A percentile compares a stretch with the other conserved stretches of the same genome.
Evolutionary conservation across 106 monocot genomes (phyloP).

Genomic region (Apostasia shenzhenica): DNA sequence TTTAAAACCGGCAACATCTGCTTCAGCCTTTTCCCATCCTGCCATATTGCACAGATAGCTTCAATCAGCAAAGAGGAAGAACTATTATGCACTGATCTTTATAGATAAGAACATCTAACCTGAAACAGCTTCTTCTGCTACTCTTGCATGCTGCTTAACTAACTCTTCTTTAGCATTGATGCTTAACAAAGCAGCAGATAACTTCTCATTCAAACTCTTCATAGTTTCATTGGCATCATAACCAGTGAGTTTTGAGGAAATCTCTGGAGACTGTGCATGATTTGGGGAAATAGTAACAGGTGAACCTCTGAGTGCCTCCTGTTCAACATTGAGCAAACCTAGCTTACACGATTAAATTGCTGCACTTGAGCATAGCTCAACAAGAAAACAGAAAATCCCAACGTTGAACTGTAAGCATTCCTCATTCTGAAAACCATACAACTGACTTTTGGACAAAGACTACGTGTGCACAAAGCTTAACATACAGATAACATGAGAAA

Average conservation of each 20-base stretch:
- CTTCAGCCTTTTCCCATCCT: conserved; percentile 39
- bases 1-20: conserved; percentile 17
- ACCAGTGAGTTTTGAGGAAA: conserved; percentile 19
- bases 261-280: conserved; percentile 31
- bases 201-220: conserved; percentile 57
- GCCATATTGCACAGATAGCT: not conserved
- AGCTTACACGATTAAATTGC: not conserved
- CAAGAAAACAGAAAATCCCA: too few relatives aligned
- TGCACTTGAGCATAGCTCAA: too few relatives aligned
- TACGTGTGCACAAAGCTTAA: too few relatives aligned
- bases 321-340: conserved; percentile 1
- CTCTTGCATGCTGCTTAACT: conserved; percentile 71
- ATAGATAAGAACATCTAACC: conserved; percentile 21
- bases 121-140: conserved; percentile 89
- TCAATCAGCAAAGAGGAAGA: not conserved
- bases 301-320: conserved; percentile 26
- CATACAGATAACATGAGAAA: too few relatives aligned
- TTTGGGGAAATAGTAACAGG: conserved; percentile 29
- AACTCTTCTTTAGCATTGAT: conserved; percentile 78
- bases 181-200: conserved; percentile 55
- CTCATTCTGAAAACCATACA: too few relatives aligned
- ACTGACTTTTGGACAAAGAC: too few relatives aligned
- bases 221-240: conserved; percentile 35
- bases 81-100: too few relatives aligned
- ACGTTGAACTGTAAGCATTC: too few relatives aligned